Conservation (phyloP, 2,329 filamentous ascomycete species). For the Cercospora beticola region DNA sequence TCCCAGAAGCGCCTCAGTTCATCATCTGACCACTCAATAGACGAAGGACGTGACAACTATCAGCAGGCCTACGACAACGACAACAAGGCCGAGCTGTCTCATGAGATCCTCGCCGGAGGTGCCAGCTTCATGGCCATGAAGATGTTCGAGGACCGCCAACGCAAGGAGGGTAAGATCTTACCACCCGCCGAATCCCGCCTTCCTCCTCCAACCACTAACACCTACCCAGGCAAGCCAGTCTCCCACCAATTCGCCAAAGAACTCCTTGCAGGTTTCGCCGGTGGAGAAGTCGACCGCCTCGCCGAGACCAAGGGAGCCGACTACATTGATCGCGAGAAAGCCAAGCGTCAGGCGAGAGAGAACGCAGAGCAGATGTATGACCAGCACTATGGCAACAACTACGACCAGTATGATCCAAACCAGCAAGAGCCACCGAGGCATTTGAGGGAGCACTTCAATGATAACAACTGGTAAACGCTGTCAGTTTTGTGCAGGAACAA, state of each 20-base stretch:
- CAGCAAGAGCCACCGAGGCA: conserved; percentile 40
- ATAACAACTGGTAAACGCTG: conserved; percentile 19
- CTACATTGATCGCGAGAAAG: conserved; percentile 49
- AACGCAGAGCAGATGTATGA: conserved; percentile 50
- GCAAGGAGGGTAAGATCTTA: conserved; percentile 53
- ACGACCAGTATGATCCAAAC: conserved; percentile 49
- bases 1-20: too few species aligned
- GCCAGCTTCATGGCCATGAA: conserved; percentile 80
- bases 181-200: background rate
- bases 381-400: conserved; percentile 48
- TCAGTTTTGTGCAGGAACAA: background rate
- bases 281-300: conserved; percentile 73
- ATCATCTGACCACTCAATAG: conserved; percentile 37
- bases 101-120: conserved; percentile 73
- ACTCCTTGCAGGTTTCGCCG: conserved; percentile 68
- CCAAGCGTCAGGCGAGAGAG: conserved; percentile 47
- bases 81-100: conserved; percentile 61
- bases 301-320: conserved; percentile 58
- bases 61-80: conserved; percentile 54
- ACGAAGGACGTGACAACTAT: conserved; percentile 55
- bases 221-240: conserved; percentile 62
- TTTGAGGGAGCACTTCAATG: conserved; percentile 36
- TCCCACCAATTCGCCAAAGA: conserved; percentile 77
- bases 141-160: conserved; percentile 73
- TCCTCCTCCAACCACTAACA: background rate